Evolutionary conservation across 2,329 filamentous ascomycete species (phyloP).

Genomic region (Cercospora zeae-maydis): DNA sequence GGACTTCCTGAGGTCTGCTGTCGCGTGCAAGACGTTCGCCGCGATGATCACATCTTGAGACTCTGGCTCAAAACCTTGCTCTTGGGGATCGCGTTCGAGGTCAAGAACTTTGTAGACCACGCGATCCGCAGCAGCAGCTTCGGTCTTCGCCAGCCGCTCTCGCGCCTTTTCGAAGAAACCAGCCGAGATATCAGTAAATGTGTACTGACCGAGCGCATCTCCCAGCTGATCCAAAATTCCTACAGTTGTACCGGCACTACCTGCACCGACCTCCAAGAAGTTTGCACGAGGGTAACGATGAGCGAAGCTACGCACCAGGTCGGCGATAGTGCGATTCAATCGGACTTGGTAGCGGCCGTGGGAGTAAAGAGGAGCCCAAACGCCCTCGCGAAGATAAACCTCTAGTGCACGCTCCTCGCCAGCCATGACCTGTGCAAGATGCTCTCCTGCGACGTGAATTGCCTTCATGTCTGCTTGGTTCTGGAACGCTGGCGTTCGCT

Average conservation of each 20-base stretch:
- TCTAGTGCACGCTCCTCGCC: conserved; percentile 26
- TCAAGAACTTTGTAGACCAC: conserved; percentile 33
- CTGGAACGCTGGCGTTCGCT: conserved; percentile 10
- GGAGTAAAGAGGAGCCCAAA: conserved; percentile 27
- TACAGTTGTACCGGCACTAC: conserved; percentile 44
- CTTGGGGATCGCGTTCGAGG: conserved; percentile 31
- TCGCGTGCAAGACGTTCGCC: conserved; percentile 30
- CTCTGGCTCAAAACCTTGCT: conserved; percentile 36
- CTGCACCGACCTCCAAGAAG: conserved; percentile 47
- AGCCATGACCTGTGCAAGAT: conserved; percentile 37
- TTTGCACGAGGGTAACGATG: conserved; percentile 44
- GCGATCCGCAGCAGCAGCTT: conserved; percentile 28
- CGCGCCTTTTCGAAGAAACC: conserved; percentile 42
- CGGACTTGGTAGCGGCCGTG: conserved; percentile 40
- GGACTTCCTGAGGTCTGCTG: conserved; percentile 21
- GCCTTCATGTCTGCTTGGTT: conserved; percentile 20
- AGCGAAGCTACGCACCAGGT: conserved; percentile 27
- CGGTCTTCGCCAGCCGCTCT: conserved; percentile 17
- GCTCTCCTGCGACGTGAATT: conserved; percentile 32
- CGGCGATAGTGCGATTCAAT: conserved; percentile 33
- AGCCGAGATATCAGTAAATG: conserved; percentile 46
- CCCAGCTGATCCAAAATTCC: conserved; percentile 36
- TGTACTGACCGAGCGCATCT: conserved; percentile 40
- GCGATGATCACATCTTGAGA: conserved; percentile 32
- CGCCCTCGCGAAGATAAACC: conserved; percentile 18